Percentiles rank a stretch among this genome's conserved stretches.
These are phyloP conservation scores for Termitomyces titanicus DNA, from an alignment of 768 basidiomycete genomes.

Conservation along the genomic window DNA sequence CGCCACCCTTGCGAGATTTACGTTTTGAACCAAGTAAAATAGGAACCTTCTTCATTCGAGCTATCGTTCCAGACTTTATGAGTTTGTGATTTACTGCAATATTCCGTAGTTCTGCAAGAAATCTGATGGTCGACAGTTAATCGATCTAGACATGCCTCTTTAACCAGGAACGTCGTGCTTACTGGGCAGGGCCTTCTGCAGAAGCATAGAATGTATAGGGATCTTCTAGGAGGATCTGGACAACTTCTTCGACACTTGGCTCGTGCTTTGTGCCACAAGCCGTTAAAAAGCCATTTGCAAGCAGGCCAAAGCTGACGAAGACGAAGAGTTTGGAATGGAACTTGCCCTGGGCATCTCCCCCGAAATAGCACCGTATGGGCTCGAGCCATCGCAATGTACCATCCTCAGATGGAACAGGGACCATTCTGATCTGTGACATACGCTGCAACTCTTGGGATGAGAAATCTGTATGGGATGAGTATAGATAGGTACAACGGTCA, in stretches of 20 bases:
- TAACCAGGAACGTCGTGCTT: constrained; percentile 15
- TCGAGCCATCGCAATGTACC: constrained; percentile 43
- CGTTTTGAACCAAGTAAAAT: constrained; percentile 76
- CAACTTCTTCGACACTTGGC: constrained; percentile 83
- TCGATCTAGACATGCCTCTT: neutral
- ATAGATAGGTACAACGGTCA: neutral
- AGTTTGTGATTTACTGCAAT: constrained; percentile 75
- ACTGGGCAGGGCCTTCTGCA: constrained; percentile 70
- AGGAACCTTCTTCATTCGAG: constrained; percentile 64
- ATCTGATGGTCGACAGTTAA: constrained; percentile 42
- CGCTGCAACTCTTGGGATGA: constrained; percentile 46
- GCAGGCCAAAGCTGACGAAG: constrained; percentile 84
- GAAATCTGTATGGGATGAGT: constrained; percentile 45
- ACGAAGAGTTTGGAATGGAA: constrained; percentile 81
- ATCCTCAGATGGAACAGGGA: constrained; percentile 48
- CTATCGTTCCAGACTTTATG: constrained; percentile 47
- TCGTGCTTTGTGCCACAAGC: constrained; percentile 87
- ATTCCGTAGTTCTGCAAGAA: constrained; percentile 77
- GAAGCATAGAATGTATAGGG: constrained; percentile 70
- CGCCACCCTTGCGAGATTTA: constrained; percentile 32
- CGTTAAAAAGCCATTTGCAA: constrained; percentile 80
- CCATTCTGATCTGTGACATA: constrained; percentile 58
- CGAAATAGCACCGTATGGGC: constrained; percentile 71
- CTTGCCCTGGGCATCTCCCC: constrained; percentile 43
- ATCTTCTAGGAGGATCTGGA: constrained; percentile 61